Evolutionary conservation across 2,329 filamentous ascomycete genomes (phyloP).

Genomic region (Pyrenochaeta sp.): DNA sequence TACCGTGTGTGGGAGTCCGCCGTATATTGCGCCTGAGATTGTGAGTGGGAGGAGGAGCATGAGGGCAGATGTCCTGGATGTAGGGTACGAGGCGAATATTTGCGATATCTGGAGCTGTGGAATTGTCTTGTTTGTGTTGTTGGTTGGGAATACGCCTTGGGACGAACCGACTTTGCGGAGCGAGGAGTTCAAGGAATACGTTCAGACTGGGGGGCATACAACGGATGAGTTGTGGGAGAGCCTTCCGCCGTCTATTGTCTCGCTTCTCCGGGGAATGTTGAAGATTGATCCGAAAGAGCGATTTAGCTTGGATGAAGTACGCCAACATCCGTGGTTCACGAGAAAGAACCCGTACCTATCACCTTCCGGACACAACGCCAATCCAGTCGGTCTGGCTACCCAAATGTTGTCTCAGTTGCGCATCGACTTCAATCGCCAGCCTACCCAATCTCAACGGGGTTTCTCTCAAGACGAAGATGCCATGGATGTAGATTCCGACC

Average conservation of each 20-base stretch:
- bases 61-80: constrained; percentile 58
- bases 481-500: constrained; percentile 72
- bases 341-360: constrained; percentile 79
- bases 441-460: constrained; percentile 59
- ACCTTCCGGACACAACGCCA: constrained; percentile 74
- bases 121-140: constrained; percentile 93
- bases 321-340: constrained; percentile 94
- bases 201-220: constrained; percentile 78
- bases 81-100: constrained; percentile 76
- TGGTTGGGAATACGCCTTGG: constrained; percentile 98
- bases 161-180: constrained; percentile 86
- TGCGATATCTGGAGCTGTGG: constrained; percentile 98
- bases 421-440: constrained; percentile 81
- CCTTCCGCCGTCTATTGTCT: constrained; percentile 76
- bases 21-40: constrained; percentile 97
- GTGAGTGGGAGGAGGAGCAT: constrained; percentile 58
- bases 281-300: constrained; percentile 75
- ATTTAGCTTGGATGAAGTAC: constrained; percentile 86
- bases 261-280: constrained; percentile 92
- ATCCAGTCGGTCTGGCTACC: constrained; percentile 87
- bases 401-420: constrained; percentile 90
- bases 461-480: constrained; percentile 56
- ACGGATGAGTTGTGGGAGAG: constrained; percentile 85
- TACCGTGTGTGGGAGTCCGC: constrained; percentile 93
- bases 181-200: constrained; percentile 91